Base-by-base conservation (phyloP, 2,329 filamentous ascomycete genomes). In the Exophiala bonariae region DNA sequence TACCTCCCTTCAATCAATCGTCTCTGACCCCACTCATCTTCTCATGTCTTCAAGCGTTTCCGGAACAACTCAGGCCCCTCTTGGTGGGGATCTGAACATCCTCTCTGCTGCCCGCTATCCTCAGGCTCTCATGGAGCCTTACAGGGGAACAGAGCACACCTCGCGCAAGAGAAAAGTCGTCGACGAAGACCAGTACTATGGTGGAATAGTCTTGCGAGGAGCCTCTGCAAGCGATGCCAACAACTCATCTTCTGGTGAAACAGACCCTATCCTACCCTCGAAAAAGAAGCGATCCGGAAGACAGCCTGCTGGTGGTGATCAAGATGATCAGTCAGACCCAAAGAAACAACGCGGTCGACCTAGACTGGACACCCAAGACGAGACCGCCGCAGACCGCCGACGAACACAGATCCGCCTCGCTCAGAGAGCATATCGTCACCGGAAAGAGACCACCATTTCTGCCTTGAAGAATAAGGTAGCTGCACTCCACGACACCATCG, bases 401-500 rank as follows among this genome's bases (percentile, higher is more conserved):
- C 81, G 90, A 44, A 92, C 88, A 4, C 90, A 96, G 64, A 93
- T 96, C 54, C 83, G 90, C 18, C 78, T 92, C 44, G 90, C 90
- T 2, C 90, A 95, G 65, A 41, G 89, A 56, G 89, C 89, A 1
- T 95, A 95, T 62, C 82, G 90, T 13, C 82, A 86, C 60, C 83
- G 90, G 41, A 95, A 95, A 67, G 90, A 95, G 62, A 85, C 79
- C 17, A 86, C 87, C 4, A 92, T 95, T 46, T 78, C 81, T 20
- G 81, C 80, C 1, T 75, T 95, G 9, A 85, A 89, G 62, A 77
- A 80, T 44, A 78, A 84, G 51, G 87, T 92, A 19, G 73, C 82
- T 44, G 76, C 80, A 18, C 77, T 95, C n/a, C 80, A 85, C 49
- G 75, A 77, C 11, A 81, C 79, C 17, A 85, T 91, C 50, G 79